Evolutionary conservation across 2,329 filamentous ascomycete genomes (phyloP), one percentile per base, ranked within the genome.

Genomic region (Pseudogymnoascus sp.): DNA sequence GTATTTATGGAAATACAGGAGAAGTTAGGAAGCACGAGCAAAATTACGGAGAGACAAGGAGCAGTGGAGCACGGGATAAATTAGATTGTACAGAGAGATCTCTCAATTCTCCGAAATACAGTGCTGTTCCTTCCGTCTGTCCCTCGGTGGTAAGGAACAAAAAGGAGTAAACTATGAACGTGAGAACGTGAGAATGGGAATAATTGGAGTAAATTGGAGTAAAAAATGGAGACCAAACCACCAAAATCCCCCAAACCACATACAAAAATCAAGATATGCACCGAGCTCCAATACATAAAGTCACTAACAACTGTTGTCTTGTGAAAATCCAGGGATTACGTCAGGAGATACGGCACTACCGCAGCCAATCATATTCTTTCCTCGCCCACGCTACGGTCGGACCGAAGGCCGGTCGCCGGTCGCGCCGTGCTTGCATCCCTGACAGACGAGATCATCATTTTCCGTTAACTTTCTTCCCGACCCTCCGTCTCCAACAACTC

Each of bases 401-500:
- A 13, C 48, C 48, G 48, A 33, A 55, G 8, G 15, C 15, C 48
- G 29, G 48, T 33, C 48, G 48, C 48, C 29, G 29, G 48, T 55
- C 45, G 27, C 45, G 45, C 45, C 45, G 45, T 55, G 4, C n/a
- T 55, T 55, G 29, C n/a, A 55, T 55, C 48, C 48, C 48, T 55
- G 48, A 55, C 48, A 55, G 48, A 55, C 48, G 29, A 55, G 48
- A 55, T 55, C 48, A 55, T 55, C 48, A 55, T 10, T 55, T 52
- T 55, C 10, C 48, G 48, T 55, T 33, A 55, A 33, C 27, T 55
- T 55, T 33, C 40, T 58, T 42, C 40, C 52, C 58, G 39, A 61
- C 66, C 67, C 69, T 70, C 65, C 64, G 69, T 70, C 71, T 71
- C 69, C 68, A 69, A 66, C 68, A 67, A 62, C 64, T 58, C 45